A percentile compares a stretch with the other conserved stretches of the same genome.
These are phyloP conservation scores for Delonix regia DNA, from an alignment of 306 rosid genomes.

Conservation along the genomic window DNA sequence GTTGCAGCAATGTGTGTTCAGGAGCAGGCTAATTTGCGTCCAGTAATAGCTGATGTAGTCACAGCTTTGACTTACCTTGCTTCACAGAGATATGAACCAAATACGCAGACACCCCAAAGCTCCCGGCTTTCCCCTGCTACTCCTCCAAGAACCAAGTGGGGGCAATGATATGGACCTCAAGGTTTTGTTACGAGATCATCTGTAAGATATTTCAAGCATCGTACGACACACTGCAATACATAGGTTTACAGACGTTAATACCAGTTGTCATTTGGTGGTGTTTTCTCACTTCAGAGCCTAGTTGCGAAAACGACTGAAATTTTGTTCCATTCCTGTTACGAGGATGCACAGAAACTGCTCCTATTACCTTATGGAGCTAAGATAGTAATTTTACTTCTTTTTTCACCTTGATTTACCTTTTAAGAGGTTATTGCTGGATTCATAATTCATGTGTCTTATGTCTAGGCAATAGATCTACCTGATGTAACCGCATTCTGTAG, in stretches of 20 bases:
- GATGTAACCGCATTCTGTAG: slow-evolving; percentile 10
- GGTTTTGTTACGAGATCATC: slow-evolving; percentile 40
- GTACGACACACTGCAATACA: slow-evolving; percentile 33
- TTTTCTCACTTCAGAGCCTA: slow-evolving; percentile 37
- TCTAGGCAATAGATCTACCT: slow-evolving; percentile 6
- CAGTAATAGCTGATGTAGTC: slow-evolving; percentile 91
- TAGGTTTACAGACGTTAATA: slow-evolving; percentile 50
- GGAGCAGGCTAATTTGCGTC: slow-evolving; percentile 92
- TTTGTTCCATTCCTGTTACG: slow-evolving; percentile 29
- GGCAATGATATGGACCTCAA: slow-evolving; percentile 47
- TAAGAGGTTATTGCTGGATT: slow-evolving; percentile 30
- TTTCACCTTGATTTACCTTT: not conserved
- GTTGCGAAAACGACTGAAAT: slow-evolving; percentile 23
- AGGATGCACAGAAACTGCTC: slow-evolving; percentile 40
- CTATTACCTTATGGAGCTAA: slow-evolving; percentile 40
- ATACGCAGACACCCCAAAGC: slow-evolving; percentile 50
- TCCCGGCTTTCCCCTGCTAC: slow-evolving; percentile 62
- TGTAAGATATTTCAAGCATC: slow-evolving; percentile 16
- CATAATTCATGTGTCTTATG: slow-evolving; percentile 33
- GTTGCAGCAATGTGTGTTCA: slow-evolving; percentile 98
- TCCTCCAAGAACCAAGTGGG: slow-evolving; percentile 65
- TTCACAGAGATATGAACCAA: slow-evolving; percentile 63
- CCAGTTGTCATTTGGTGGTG: slow-evolving; percentile 35
- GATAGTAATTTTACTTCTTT: slow-evolving; percentile 21
- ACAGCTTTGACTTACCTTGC: slow-evolving; percentile 94